Conservation (phyloP, 306 rosid species). For the Alnus glutinosa region DNA sequence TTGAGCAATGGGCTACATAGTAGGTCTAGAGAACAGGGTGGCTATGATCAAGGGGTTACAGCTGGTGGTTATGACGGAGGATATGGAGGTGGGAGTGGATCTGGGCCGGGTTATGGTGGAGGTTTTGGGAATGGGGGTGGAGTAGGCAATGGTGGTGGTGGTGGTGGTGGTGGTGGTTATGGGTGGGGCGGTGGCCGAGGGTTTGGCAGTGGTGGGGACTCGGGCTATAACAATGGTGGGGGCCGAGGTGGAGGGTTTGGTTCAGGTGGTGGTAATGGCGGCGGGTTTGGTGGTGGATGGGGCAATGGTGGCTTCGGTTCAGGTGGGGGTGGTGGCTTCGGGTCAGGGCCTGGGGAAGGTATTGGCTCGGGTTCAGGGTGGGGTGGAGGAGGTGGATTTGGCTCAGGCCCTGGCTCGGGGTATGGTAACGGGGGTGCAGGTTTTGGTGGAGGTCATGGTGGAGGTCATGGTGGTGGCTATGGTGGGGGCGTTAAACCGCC, state of each 20-base stretch:
- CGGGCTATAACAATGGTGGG: slow-evolving; percentile 4
- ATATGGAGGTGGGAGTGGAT: slow-evolving; percentile 6
- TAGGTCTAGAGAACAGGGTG: not conserved
- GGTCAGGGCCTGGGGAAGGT: not conserved
- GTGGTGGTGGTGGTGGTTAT: slow-evolving; percentile 28
- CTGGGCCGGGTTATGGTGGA: slow-evolving; percentile 12
- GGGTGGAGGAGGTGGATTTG: slow-evolving; percentile 20
- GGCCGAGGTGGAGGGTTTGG: slow-evolving; percentile 21
- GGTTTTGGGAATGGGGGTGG: slow-evolving; percentile 12
- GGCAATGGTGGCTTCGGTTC: slow-evolving; percentile 17
- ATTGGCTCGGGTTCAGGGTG: slow-evolving; percentile 2
- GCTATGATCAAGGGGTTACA: slow-evolving; percentile 1
- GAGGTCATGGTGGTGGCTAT: not conserved
- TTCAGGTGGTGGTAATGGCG: not conserved
- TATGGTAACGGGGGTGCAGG: not conserved
- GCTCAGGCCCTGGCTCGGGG: not conserved
- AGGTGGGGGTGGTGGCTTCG: not conserved
- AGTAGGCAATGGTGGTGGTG: slow-evolving; percentile 12
- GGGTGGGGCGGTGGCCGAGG: slow-evolving; percentile 27
- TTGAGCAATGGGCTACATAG: not conserved
- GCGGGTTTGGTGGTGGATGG: slow-evolving; percentile 19
- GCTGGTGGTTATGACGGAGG: slow-evolving; percentile 40
- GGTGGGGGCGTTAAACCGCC: not conserved
- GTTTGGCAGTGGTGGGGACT: slow-evolving; percentile 25
- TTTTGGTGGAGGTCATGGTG: not conserved